Conservation (phyloP, 345 rosid species). For the Euphorbia lathyris region DNA sequence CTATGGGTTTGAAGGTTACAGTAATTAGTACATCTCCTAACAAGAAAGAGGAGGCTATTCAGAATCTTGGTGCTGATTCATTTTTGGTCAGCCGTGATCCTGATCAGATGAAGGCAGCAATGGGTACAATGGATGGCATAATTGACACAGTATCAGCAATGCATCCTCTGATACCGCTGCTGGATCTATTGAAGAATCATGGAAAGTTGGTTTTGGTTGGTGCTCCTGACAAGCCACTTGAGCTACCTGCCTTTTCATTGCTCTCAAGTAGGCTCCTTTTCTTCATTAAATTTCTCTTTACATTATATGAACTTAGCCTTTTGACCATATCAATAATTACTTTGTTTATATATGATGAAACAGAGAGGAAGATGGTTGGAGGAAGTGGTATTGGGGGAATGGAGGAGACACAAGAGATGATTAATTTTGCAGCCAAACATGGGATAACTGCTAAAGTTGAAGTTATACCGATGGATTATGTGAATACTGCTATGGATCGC, state of each 20-base stretch:
- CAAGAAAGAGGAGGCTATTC: slow-evolving; percentile 7
- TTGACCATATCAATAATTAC: too few species aligned
- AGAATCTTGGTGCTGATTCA: slow-evolving; percentile 12
- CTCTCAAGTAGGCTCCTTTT: slow-evolving; percentile 21
- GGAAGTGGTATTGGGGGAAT: slow-evolving; percentile 56
- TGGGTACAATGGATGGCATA: slow-evolving; percentile 44
- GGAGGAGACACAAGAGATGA: slow-evolving; percentile 62
- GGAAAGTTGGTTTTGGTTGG: slow-evolving; percentile 57
- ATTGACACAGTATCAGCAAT: slow-evolving; percentile 55
- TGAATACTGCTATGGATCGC: too few species aligned
- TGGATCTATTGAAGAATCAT: slow-evolving; percentile 42
- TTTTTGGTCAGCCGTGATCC: slow-evolving; percentile 15
- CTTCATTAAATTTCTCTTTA: not conserved
- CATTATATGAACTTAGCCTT: not conserved
- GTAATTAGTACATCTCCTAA: slow-evolving; percentile 8
- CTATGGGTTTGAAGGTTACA: slow-evolving; percentile 8
- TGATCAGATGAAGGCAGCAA: slow-evolving; percentile 9
- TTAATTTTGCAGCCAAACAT: slow-evolving; percentile 52
- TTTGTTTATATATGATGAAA: not conserved
- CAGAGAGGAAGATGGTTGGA: slow-evolving; percentile 41
- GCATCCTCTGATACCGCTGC: slow-evolving; percentile 43
- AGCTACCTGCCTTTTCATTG: slow-evolving; percentile 34
- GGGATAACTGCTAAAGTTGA: slow-evolving; percentile 50
- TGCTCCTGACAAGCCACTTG: slow-evolving; percentile 44
- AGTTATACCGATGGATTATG: slow-evolving; percentile 51